These are phyloP conservation scores for Microdochium paspali DNA, from an alignment of 2,329 filamentous ascomycete genomes.

Conservation along the genomic window DNA sequence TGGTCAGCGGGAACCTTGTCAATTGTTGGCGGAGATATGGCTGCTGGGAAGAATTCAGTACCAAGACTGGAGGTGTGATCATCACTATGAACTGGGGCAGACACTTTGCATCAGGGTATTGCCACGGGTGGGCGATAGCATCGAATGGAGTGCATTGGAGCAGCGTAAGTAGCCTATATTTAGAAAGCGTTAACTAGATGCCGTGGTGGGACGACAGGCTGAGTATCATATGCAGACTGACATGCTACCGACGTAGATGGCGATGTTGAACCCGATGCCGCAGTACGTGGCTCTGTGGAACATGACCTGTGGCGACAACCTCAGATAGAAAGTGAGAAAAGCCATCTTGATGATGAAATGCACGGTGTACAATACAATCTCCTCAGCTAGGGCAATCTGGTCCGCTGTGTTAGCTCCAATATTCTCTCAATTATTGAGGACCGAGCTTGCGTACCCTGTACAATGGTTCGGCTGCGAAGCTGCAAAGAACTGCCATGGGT, in stretches of 20 bases:
- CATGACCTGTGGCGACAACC: neutral
- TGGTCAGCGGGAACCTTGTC: too few relatives aligned
- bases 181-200: neutral
- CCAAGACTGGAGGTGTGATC: constrained; percentile 1
- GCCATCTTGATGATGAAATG: neutral
- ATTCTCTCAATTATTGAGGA: neutral
- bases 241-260: neutral
- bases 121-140: neutral
- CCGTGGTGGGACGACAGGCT: neutral
- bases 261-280: neutral
- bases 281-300: neutral
- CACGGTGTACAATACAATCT: neutral
- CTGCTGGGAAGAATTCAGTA: too few relatives aligned
- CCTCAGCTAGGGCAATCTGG: neutral
- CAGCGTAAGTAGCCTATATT: neutral
- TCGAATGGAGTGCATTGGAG: neutral
- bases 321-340: neutral
- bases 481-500: neutral
- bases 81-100: neutral
- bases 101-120: neutral
- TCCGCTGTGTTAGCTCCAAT: neutral
- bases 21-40: too few relatives aligned
- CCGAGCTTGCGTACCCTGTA: neutral
- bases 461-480: neutral
- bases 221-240: neutral